Evolutionary conservation across 129 eudicot genomes (phyloP), one percentile per base, ranked within the genome.

Genomic region (Helianthus tuberosus): DNA sequence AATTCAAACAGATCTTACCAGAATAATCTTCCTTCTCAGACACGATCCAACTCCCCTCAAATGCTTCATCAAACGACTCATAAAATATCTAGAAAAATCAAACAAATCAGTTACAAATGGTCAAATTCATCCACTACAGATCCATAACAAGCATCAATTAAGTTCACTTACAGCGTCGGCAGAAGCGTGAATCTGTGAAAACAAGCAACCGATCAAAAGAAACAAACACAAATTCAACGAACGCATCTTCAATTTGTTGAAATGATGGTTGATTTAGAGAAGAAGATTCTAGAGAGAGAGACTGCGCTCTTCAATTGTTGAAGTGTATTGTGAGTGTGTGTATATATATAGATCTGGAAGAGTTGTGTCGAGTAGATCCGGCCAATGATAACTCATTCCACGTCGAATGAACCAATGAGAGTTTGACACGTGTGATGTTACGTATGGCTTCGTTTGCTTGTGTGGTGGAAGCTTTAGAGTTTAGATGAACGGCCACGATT

Each of bases 21-120:
- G 84, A 50, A 78, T 87, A 92, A 0, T 89, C 98, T 43, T 86
- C 91, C 76, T 89, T 92, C 94, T 87, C 89, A 53, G 96, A 92
- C 38, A 68, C 94, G 80, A 86, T 89, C 98, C 98, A 92, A 29
- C 96, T 84, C 64, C 96, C 98, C 3, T 87, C 90, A 62, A 89
- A 92, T 20, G 86, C 32, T 55, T 89, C 92, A 74, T 92, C 98
- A 60, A 92, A 92, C 49, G 98, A 86, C 77, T 92, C 98, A 58
- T 89, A 82, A 72, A 89, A 84, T 17, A 71, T 77, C 98, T 92
- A 27, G 50, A 65, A 51, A 59, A 32, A 68, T 7, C 50, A 74
- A 29, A 52, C 53, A 66, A 2, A 69, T 59, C 81, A 69, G 48
- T 50, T 12, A 44, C 46, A 5, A 50, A 8, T 11, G 65, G 6